These are phyloP conservation scores for Thielaviopsis punctulata DNA, from an alignment of 2,329 filamentous ascomycete species.

Conservation along the genomic window DNA sequence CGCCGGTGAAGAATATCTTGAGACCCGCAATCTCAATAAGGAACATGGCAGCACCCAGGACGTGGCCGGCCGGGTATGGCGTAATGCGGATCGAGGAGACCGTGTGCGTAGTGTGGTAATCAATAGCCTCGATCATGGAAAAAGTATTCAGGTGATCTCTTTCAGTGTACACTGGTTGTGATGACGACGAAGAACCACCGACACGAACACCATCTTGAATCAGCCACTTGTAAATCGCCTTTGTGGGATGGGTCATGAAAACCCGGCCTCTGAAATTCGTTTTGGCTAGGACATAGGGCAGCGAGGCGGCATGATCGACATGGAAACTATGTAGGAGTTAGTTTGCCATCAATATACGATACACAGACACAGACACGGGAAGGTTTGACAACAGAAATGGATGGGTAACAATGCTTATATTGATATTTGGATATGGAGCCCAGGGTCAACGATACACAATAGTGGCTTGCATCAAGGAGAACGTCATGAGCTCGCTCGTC, in stretches of 20 bases:
- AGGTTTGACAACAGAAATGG: neutral
- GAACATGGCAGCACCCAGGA: constrained; percentile 97
- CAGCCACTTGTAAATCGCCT: constrained; percentile 99
- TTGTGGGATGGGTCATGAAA: constrained; percentile 98
- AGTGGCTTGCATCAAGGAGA: constrained; percentile 4
- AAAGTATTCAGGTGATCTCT: constrained; percentile 90
- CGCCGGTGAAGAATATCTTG: constrained; percentile 93
- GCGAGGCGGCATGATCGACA: constrained; percentile 93
- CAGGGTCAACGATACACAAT: constrained; percentile 1
- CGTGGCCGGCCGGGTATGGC: constrained; percentile 90
- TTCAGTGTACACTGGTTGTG: constrained; percentile 81
- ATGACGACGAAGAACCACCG: constrained; percentile 47
- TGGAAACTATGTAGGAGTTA: constrained; percentile 55
- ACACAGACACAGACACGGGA: constrained; percentile 3
- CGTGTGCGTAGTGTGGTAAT: constrained; percentile 95
- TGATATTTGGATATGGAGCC: constrained; percentile 7
- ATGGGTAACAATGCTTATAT: constrained; percentile 5
- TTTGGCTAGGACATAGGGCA: constrained; percentile 93
- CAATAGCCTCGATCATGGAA: constrained; percentile 87
- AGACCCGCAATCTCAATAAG: constrained; percentile 91
- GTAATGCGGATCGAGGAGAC: constrained; percentile 94
- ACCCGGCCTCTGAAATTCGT: constrained; percentile 94
- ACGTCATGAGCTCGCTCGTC: constrained; percentile 1
- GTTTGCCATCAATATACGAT: neutral
- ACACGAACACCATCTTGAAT: constrained; percentile 95